Evolutionary conservation across 164 flowering plant genomes (phyloP).

Genomic region (Tetracentron sinense): DNA sequence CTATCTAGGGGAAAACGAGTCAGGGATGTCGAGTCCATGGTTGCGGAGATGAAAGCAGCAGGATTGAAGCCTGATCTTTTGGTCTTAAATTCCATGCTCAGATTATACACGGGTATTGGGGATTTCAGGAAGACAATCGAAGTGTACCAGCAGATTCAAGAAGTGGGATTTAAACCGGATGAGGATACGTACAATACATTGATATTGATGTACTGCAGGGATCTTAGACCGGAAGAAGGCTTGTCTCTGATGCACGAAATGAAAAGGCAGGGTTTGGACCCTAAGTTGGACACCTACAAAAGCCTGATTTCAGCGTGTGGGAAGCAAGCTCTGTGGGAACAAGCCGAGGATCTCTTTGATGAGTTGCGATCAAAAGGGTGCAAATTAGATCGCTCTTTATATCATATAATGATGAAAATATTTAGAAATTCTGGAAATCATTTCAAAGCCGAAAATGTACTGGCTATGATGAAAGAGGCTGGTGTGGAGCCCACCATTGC

Average conservation of each 20-base stretch:
- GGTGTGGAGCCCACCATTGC: constrained; percentile 80
- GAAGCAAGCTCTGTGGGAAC: constrained; percentile 53
- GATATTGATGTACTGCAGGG: constrained; percentile 87
- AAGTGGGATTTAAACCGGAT: constrained; percentile 66
- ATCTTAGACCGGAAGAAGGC: constrained; percentile 86
- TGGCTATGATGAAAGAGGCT: constrained; percentile 67
- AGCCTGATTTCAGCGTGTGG: constrained; percentile 81
- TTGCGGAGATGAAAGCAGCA: constrained; percentile 83
- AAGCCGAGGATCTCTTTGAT: constrained; percentile 80
- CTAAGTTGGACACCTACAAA: constrained; percentile 75
- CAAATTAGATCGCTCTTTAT: constrained; percentile 79
- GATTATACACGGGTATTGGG: constrained; percentile 58
- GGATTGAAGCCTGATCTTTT: constrained; percentile 85
- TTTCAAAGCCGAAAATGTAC: constrained; percentile 65
- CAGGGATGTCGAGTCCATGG: constrained; percentile 89
- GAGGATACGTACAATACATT: constrained; percentile 83
- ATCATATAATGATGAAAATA: constrained; percentile 93
- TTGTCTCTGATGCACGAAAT: constrained; percentile 65
- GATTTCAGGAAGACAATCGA: constrained; percentile 64
- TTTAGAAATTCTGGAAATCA: constrained; percentile 61
- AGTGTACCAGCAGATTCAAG: constrained; percentile 52
- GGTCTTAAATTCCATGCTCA: constrained; percentile 72
- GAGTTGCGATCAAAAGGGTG: constrained; percentile 48
- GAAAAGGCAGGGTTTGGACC: constrained; percentile 58
- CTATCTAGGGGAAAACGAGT: constrained; percentile 64